Base-by-base conservation (phyloP, 495 filamentous ascomycete genomes). In the Schizothecium vesticola region DNA sequence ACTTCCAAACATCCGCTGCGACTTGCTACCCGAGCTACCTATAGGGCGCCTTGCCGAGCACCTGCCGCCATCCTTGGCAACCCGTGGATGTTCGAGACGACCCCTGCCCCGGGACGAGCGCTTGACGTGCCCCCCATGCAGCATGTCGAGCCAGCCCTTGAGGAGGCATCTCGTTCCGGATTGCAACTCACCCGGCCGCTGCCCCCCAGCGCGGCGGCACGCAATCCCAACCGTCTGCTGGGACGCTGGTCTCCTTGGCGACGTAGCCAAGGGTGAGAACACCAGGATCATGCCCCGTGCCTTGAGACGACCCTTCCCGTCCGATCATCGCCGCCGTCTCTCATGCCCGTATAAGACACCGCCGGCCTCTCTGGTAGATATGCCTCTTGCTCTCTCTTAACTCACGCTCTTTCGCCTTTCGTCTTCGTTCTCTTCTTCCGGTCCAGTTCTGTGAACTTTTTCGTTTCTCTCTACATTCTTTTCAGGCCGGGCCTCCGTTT, bases 391-490 rank as follows among this genome's bases (percentile, higher is more conserved):
- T 66, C 51, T 56, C 69, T 72, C 59, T 68, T 65, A 74, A 68
- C 65, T 72, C 71, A 77, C 77, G 64, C 73, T 76, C 72, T 72
- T 73, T 74, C 73, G 69, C 29, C 29, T 66, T 56, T 56, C 28
- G 22, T 69, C 63, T 78, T 77, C 73, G 67, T 61, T 79, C 76
- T 74, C 72, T 76, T 80, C 65, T 75, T 76, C 68, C 60, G 76
- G 51, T 72, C 28, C 68, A 78, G 82, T 83, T 83, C 81, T 79
- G 80, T 72, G 80, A 83, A 82, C 82, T 82, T 74, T 67, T 69
- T 65, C 55, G 19, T 63, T 75, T 80, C 77, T 43, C 72, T 71
- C 65, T 16, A 79, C 77, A 69, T 66, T 79, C 77, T 77, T 79
- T 60, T 55, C 58, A 77, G 82, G 79, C 79, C 78, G 78, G 74